Evolutionary conservation across 768 basidiomycete genomes (phyloP).

Genomic region (Amanita subjunquillea): DNA sequence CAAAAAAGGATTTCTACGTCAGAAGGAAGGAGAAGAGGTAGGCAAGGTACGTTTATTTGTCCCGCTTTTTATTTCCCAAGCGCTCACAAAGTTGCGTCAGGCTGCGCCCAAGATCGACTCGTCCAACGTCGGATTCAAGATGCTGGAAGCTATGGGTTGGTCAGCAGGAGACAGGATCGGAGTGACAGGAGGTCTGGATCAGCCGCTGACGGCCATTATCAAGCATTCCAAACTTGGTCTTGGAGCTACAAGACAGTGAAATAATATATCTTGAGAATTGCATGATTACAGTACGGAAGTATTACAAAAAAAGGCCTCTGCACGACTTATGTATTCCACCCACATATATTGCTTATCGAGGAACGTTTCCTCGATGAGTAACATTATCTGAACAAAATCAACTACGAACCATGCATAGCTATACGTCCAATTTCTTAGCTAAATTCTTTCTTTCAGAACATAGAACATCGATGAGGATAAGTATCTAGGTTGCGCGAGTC

Average conservation of each 20-base stretch:
- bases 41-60: conserved; percentile 46
- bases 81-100: conserved; percentile 18
- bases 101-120: conserved; percentile 75
- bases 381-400: background rate
- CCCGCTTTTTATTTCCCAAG: background rate
- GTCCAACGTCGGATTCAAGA: conserved; percentile 77
- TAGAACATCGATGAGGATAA: background rate
- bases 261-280: background rate
- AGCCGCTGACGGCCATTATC: conserved; percentile 73
- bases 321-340: no score
- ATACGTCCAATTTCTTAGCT: background rate
- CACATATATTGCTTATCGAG: background rate
- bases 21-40: conserved; percentile 74
- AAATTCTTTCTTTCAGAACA: background rate
- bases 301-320: background rate
- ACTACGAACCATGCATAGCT: background rate
- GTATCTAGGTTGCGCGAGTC: background rate
- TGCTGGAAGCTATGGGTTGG: conserved; percentile 92
- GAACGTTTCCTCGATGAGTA: background rate
- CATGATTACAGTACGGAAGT: background rate
- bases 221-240: conserved; percentile 81
- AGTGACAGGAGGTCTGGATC: conserved; percentile 51
- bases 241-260: conserved; percentile 41
- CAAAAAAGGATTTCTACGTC: conserved; percentile 34
- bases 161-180: conserved; percentile 75